A percentile compares a stretch with the other conserved stretches of the same genome.
Conservation (phyloP, 2,329 filamentous ascomycete species). For the Fusarium chuoi region DNA sequence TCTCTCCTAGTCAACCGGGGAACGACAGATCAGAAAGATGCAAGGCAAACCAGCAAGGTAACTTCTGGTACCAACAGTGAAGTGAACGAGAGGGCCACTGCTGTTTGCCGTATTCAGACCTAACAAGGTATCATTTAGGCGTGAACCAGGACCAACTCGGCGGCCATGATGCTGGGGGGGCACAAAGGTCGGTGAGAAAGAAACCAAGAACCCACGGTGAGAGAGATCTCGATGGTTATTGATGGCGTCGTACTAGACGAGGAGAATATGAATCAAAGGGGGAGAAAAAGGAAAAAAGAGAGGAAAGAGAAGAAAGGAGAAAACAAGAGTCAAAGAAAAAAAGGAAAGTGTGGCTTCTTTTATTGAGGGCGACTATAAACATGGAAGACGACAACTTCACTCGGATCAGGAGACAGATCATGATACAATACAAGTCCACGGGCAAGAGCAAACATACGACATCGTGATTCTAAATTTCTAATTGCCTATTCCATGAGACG, state of each 20-base stretch:
- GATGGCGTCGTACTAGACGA: conserved; percentile 5
- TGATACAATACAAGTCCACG: conserved; percentile 12
- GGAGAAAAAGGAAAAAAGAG: background rate
- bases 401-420: conserved; percentile 29
- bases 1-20: background rate
- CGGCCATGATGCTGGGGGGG: background rate
- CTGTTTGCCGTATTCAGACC: background rate
- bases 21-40: conserved; percentile 23
- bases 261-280: background rate
- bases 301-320: background rate
- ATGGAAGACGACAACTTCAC: background rate
- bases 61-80: background rate
- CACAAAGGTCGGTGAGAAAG: conserved; percentile 22
- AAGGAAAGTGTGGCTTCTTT: conserved; percentile 8
- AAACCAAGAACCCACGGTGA: background rate
- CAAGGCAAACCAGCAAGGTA: conserved; percentile 11
- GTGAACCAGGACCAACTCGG: conserved; percentile 4
- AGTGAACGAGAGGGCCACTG: background rate
- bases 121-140: conserved; percentile 1
- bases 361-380: background rate
- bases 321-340: conserved; percentile 2
- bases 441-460: conserved; percentile 27
- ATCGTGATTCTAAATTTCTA: background rate
- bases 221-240: conserved; percentile 9
- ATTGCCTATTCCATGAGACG: conserved; percentile 4